Evolutionary conservation across 208 protist genomes (phyloP).

Genomic region (Trypanosoma caninum): DNA sequence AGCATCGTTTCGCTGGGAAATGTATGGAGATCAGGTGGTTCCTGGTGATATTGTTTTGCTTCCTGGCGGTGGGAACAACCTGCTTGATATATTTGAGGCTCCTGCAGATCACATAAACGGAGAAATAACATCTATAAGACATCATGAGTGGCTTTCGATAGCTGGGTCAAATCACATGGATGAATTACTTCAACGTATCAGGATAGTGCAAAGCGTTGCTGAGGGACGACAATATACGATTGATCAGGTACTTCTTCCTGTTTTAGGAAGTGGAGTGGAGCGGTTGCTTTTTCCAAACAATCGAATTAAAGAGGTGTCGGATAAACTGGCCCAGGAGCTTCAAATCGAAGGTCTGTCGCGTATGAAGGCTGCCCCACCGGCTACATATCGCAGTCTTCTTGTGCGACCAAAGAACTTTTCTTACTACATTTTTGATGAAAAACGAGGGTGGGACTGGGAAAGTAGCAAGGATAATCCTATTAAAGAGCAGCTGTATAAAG

Average conservation of each 20-base stretch:
- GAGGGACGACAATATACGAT: slow-evolving; percentile 48
- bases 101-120: slow-evolving; percentile 69
- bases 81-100: slow-evolving; percentile 55
- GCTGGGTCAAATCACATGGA: slow-evolving; percentile 6
- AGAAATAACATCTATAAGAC: slow-evolving; percentile 35
- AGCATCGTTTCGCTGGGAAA: slow-evolving; percentile 64
- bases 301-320: slow-evolving; percentile 21
- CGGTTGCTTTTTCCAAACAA: slow-evolving; percentile 27
- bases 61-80: slow-evolving; percentile 1
- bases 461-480: slow-evolving; percentile 25
- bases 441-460: slow-evolving; percentile 76
- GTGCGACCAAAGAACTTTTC: slow-evolving; percentile 26
- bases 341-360: slow-evolving; percentile 44
- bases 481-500: slow-evolving; percentile 48
- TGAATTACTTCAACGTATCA: slow-evolving; percentile 12
- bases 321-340: slow-evolving; percentile 45
- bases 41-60: slow-evolving; percentile 68
- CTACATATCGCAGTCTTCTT: slow-evolving; percentile 60
- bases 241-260: slow-evolving; percentile 66
- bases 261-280: slow-evolving; percentile 30
- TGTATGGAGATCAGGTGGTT: slow-evolving; percentile 30
- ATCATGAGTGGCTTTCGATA: slow-evolving; percentile 48
- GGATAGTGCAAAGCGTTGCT: slow-evolving; percentile 25
- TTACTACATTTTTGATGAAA: slow-evolving; percentile 64
- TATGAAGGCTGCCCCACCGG: slow-evolving; percentile 50